phyloP scores from a whole-genome alignment of 2,329 filamentous ascomycete genomes.

The Pseudocercospora fijiensis region DNA sequence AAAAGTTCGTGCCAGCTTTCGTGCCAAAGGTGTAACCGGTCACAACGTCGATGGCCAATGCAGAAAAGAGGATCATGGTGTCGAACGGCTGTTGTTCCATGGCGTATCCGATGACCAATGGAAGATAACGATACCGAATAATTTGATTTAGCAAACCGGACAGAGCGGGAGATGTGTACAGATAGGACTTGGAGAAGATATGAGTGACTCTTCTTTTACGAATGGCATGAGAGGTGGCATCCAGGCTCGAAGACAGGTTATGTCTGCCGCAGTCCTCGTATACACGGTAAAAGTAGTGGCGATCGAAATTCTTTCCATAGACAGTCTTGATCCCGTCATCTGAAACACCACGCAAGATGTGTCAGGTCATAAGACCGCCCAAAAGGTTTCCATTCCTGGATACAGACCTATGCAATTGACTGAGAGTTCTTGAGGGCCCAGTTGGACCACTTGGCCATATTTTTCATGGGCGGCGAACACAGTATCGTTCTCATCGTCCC shows the following conservation, averaged over 20 bases:
- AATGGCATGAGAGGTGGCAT: neutral
- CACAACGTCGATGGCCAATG: neutral
- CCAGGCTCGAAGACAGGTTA: conserved; percentile 3
- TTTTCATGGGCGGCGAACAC: neutral
- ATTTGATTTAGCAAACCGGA: neutral
- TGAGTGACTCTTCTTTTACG: conserved; percentile 2
- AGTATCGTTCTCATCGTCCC: neutral
- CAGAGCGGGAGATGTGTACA: neutral
- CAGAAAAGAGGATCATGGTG: conserved; percentile 1
- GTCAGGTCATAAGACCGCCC: too few species aligned
- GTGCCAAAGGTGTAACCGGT: neutral
- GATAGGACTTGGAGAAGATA: conserved; percentile 8
- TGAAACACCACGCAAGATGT: neutral
- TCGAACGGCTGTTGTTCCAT: neutral
- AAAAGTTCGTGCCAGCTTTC: neutral
- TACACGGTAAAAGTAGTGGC: neutral
- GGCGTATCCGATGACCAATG: neutral
- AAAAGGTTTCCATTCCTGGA: too few species aligned
- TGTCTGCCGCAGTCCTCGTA: conserved; percentile 9
- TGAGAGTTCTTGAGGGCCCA: conserved; percentile 1
- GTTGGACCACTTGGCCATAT: neutral
- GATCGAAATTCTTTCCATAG: conserved; percentile 1
- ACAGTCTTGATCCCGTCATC: conserved; percentile 7
- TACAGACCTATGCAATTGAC: neutral
- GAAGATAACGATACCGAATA: neutral